Evolutionary conservation across 1,284 basidiomycete genomes (phyloP), one percentile per base, ranked within the genome.

Genomic region (Ceratobasidium sp.): DNA sequence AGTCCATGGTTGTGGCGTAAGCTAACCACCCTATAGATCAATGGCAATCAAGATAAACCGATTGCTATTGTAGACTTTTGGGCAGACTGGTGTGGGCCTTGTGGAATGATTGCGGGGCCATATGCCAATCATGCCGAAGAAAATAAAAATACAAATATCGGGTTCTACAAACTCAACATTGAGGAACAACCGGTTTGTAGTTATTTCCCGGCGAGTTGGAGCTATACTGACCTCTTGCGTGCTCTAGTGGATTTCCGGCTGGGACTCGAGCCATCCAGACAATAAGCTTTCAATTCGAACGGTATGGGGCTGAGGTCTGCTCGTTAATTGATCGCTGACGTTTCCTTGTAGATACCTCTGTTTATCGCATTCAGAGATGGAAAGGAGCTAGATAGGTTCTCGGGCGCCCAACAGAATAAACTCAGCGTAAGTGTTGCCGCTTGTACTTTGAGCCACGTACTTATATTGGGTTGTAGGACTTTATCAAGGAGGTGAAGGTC

Each of bases 41-140:
- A 56, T 50, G 44, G 52, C 53, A 67, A 56, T 50, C 30, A 39
- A 13, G 64, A 41, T 2, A 66, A 66, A 25, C 16, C 19, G 16
- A 42, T 36, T n/a, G n/a, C n/a, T 25, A 21, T 56, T n/a, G 11
- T 67, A 16, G 64, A 67, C 39, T 67, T 67, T 30, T 67, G 53
- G 52, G 64, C 64, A 7, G 49, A 25, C 2, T 67, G 64, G 64
- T 67, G 64, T 49, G 53, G 53, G 19, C 64, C 64, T n/a, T 67
- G 64, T 44, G 27, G 44, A 2, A 21, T 67, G 2, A 67, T 67
- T 14, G 49, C 64, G 33, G 52, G 52, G 5, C 33, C 36, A 11
- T 67, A 56, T 21, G 64, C 44, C 14, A 33, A 47, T 13, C n/a
- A 53, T 11, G 25, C 62, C 6, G 27, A 33, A 7, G 27, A 14